Evolutionary conservation across 2,329 filamentous ascomycete genomes (phyloP).

Genomic region (Chaetomium globosum): DNA sequence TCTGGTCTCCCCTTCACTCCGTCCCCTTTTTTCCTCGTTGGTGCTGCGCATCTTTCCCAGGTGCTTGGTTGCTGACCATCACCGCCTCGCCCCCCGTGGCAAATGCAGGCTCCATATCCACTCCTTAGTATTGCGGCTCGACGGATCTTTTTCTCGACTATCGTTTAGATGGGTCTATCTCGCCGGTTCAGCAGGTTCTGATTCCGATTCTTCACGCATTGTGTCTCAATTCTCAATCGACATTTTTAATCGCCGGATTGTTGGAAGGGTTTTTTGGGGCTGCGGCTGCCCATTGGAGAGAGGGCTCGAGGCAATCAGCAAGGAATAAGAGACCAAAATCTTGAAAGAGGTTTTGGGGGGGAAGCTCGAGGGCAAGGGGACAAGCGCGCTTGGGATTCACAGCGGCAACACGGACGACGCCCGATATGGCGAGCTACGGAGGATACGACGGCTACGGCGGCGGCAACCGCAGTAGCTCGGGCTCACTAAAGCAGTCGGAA

Average conservation of each 20-base stretch:
- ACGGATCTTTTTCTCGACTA: slow-evolving; percentile 33
- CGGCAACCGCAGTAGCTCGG: slow-evolving; percentile 34
- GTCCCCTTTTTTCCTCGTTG: slow-evolving; percentile 32
- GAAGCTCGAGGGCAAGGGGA: slow-evolving; percentile 12
- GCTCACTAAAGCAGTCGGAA: slow-evolving; percentile 58
- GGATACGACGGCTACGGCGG: slow-evolving; percentile 42
- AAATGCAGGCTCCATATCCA: slow-evolving; percentile 43
- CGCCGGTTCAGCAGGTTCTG: slow-evolving; percentile 59
- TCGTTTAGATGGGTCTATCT: slow-evolving; percentile 41
- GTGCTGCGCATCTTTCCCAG: slow-evolving; percentile 38
- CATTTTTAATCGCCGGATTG: slow-evolving; percentile 24
- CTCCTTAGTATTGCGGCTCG: slow-evolving; percentile 37
- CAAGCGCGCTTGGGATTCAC: slow-evolving; percentile 3
- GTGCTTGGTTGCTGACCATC: slow-evolving; percentile 45
- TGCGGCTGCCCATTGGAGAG: slow-evolving; percentile 25
- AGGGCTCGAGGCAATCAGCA: slow-evolving; percentile 20
- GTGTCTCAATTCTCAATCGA: slow-evolving; percentile 25
- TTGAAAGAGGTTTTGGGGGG: slow-evolving; percentile 20
- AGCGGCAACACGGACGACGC: slow-evolving; percentile 28
- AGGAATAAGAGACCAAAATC: slow-evolving; percentile 22
- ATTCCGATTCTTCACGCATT: slow-evolving; percentile 43
- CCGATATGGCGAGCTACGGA: slow-evolving; percentile 43
- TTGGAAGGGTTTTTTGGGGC: slow-evolving; percentile 18
- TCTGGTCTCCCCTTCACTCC: slow-evolving; percentile 31
- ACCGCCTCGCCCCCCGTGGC: slow-evolving; percentile 35